Percentiles rank a stretch among this genome's conserved stretches.
These are phyloP conservation scores for Scheffersomyces ergatensis DNA, from an alignment of 805 yeast species.

Conservation along the genomic window DNA sequence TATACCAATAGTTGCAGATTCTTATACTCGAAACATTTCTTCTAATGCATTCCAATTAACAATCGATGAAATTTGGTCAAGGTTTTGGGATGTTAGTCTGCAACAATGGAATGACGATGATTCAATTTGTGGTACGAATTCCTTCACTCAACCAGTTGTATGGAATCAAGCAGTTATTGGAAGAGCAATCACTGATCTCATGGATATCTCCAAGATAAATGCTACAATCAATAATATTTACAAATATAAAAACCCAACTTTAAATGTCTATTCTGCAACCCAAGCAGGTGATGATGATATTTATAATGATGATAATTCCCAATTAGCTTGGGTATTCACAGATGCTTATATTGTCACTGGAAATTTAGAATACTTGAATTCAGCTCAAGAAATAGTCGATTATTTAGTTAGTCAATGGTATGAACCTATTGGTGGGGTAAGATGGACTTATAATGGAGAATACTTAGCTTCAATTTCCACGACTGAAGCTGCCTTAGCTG, in stretches of 20 bases:
- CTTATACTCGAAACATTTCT: not conserved
- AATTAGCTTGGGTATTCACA: slow-evolving; percentile 22
- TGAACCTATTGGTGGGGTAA: slow-evolving; percentile 19
- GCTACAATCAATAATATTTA: slow-evolving; percentile 11
- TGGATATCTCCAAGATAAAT: slow-evolving; percentile 10
- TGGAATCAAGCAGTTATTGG: slow-evolving; percentile 29
- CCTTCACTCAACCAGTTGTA: slow-evolving; percentile 12
- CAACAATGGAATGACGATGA: slow-evolving; percentile 13
- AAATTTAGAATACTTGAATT: slow-evolving; percentile 13
- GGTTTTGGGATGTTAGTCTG: slow-evolving; percentile 11
- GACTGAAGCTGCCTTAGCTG: slow-evolving; percentile 26
- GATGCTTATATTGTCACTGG: slow-evolving; percentile 20
- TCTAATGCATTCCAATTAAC: not conserved
- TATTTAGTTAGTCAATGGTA: slow-evolving; percentile 19
- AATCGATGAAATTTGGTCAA: slow-evolving; percentile 6
- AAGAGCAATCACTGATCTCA: slow-evolving; percentile 13
- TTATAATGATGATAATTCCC: slow-evolving; percentile 29
- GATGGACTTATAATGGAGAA: slow-evolving; percentile 18
- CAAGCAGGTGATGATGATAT: slow-evolving; percentile 15
- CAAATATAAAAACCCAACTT: slow-evolving; percentile 16
- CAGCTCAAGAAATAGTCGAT: slow-evolving; percentile 14
- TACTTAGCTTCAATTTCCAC: slow-evolving; percentile 29
- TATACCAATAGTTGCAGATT: not conserved
- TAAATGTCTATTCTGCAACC: slow-evolving; percentile 18
- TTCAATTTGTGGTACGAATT: slow-evolving; percentile 6